These are phyloP conservation scores for Hemileia vastatrix DNA, from an alignment of 1,284 basidiomycete species.

Conservation along the genomic window DNA sequence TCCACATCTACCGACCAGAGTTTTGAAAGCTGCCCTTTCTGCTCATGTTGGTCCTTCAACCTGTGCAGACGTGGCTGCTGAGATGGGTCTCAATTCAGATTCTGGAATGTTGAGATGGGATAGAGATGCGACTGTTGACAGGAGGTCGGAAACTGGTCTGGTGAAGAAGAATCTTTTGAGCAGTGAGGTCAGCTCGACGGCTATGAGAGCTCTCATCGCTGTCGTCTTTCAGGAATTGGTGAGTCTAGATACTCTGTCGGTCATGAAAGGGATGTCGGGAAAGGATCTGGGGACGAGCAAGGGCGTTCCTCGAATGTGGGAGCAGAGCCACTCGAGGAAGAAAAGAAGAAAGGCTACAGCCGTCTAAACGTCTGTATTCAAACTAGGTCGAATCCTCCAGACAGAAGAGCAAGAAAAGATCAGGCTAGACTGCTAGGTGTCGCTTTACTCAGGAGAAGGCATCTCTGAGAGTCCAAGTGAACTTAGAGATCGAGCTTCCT, in stretches of 20 bases:
- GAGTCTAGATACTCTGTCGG: constrained; percentile 28
- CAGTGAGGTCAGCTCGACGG: constrained; percentile 46
- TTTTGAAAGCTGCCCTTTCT: constrained; percentile 80
- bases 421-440: too few relatives aligned
- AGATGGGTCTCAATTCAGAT: constrained; percentile 24
- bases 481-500: too few relatives aligned
- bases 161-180: constrained; percentile 30
- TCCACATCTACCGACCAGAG: constrained; percentile 80
- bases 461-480: too few relatives aligned
- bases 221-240: constrained; percentile 51
- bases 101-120: constrained; percentile 45
- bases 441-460: too few relatives aligned
- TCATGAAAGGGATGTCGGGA: too few relatives aligned
- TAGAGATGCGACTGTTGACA: constrained; percentile 50
- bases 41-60: constrained; percentile 78
- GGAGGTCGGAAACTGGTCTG: constrained; percentile 48
- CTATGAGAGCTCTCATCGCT: constrained; percentile 50
- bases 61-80: constrained; percentile 73
- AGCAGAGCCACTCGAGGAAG: too few relatives aligned
- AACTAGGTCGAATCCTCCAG: background rate
- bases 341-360: too few relatives aligned
- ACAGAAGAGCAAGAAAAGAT: too few relatives aligned
- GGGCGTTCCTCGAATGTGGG: too few relatives aligned
- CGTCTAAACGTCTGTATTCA: background rate
- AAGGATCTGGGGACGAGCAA: too few relatives aligned